Base-by-base conservation (phyloP, 805 yeast species). In the Lachancea nothofagi region DNA sequence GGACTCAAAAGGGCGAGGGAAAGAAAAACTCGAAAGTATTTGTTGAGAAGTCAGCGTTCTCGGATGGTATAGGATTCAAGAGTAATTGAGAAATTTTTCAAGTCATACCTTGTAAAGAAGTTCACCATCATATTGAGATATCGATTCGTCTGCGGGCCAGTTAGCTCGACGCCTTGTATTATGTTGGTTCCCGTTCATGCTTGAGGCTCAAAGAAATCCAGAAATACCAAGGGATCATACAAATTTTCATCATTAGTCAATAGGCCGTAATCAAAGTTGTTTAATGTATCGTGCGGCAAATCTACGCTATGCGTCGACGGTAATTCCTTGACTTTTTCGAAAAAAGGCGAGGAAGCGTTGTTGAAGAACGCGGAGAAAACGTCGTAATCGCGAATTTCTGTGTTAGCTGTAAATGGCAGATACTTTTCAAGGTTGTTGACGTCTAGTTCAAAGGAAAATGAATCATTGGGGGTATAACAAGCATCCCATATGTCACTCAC, bases 1-100 rank as follows among this genome's bases (percentile, higher is more conserved):
- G 62, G 61, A 51, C 63, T 7, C 43, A 38, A 8, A 35, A 29
- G 14, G 23, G 35, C 5, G 31, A 22, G 5, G 19, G 29, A 5
- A 28, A 19, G 18, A 29, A 26, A 24, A 29, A 19, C 14, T 29
- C 40, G 7, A 29, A 23, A 21, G 24, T 18, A 12, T 29, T 36
- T 17, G 31, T 35, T 26, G 38, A 35, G 15, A 35, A 35, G 29
- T 27, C 32, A 13, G 27, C 23, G 7, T 22, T 19, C 18, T 19
- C 8, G 5, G 38, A 35, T 18, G 29, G 38, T n/a, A 27, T 35
- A 13, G 34, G 17, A n/a, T 21, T 14, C 26, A 31, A 31, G 21
- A 31, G 26, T 9, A 31, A 31, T n/a, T 31, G 26, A 31, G 24
- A 18, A 29, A 7, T 5, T 29, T 15, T 13, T 15, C 7, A 12